A percentile compares a stretch with the other conserved stretches of the same genome.
These are phyloP conservation scores for Globisporangium polare DNA, from an alignment of 352 stramenopile species.

Conservation along the genomic window DNA sequence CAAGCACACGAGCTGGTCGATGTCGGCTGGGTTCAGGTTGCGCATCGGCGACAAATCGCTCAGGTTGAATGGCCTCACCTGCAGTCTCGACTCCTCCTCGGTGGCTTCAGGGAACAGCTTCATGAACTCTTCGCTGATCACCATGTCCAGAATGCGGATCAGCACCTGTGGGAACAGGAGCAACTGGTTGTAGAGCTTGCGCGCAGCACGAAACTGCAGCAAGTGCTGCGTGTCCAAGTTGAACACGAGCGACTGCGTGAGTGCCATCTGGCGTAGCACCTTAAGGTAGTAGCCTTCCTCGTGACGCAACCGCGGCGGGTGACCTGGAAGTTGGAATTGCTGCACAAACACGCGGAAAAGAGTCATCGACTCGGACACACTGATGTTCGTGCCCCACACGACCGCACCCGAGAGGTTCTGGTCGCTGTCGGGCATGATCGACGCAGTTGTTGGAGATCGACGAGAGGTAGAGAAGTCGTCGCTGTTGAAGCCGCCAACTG, in stretches of 20 bases:
- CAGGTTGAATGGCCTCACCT: constrained; percentile 98
- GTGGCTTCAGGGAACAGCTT: constrained; percentile 38
- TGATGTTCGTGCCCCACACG: constrained; percentile 94
- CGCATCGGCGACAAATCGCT: constrained; percentile 92
- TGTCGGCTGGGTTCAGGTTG: constrained; percentile 95
- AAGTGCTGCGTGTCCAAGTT: constrained; percentile 92
- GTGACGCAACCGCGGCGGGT: constrained; percentile 16
- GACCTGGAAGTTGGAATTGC: constrained; percentile 57
- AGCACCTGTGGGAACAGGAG: constrained; percentile 95
- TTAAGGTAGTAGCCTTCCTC: constrained; percentile 77
- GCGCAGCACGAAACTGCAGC: constrained; percentile 62
- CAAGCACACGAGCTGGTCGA: constrained; percentile 96
- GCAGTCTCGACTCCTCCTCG: constrained; percentile 69
- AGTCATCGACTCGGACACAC: constrained; percentile 89
- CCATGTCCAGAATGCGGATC: constrained; percentile 96
- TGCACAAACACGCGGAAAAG: constrained; percentile 89
- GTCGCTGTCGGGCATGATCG: constrained; percentile 27
- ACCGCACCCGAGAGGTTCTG: constrained; percentile 75
- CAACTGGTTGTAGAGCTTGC: constrained; percentile 96
- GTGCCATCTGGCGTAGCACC: constrained; percentile 64
- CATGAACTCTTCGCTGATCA: constrained; percentile 91
- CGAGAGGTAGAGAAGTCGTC: constrained; percentile 37
- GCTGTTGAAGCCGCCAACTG: constrained; percentile 13
- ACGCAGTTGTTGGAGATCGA: constrained; percentile 17
- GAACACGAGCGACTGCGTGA: constrained; percentile 84